phyloP scores from a whole-genome alignment of 768 basidiomycete species.

The Podaxis carcinomalis region DNA sequence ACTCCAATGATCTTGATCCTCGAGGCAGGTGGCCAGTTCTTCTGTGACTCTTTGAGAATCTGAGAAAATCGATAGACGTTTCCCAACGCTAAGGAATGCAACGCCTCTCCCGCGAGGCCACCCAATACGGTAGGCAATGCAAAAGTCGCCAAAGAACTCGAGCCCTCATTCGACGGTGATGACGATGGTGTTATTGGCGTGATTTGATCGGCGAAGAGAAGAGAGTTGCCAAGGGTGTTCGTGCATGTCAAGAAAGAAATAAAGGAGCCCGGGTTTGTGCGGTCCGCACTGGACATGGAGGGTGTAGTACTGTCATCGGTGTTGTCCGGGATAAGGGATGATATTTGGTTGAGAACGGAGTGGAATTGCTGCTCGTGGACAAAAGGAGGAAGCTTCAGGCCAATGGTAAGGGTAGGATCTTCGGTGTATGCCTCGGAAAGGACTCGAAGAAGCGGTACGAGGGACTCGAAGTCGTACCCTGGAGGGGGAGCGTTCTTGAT shows the following conservation, averaged over 20 bases:
- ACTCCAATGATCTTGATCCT: slow-evolving; percentile 67
- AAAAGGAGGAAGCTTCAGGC: slow-evolving; percentile 80
- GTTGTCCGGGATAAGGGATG: slow-evolving; percentile 38
- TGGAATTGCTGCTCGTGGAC: slow-evolving; percentile 57
- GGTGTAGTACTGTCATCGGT: slow-evolving; percentile 7
- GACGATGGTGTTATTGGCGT: background rate
- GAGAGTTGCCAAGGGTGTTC: slow-evolving; percentile 71
- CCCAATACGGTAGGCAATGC: slow-evolving; percentile 66
- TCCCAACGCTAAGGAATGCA: slow-evolving; percentile 76
- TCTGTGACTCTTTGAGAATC: slow-evolving; percentile 34
- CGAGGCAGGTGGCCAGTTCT: slow-evolving; percentile 16
- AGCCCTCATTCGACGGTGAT: background rate
- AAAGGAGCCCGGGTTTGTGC: slow-evolving; percentile 25
- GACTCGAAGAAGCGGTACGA: slow-evolving; percentile 50
- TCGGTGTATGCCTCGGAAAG: slow-evolving; percentile 43
- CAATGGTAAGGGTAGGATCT: slow-evolving; percentile 59
- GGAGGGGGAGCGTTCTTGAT: slow-evolving; percentile 59
- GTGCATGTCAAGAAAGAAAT: slow-evolving; percentile 77
- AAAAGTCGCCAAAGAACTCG: slow-evolving; percentile 24
- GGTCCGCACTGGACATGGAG: background rate
- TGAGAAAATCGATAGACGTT: slow-evolving; percentile 63
- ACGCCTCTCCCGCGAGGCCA: slow-evolving; percentile 70
- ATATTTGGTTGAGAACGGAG: slow-evolving; percentile 45
- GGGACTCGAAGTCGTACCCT: slow-evolving; percentile 53
- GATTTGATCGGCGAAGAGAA: slow-evolving; percentile 59